Percentiles rank a stretch among this genome's conserved stretches.
Evolutionary conservation across 2,329 filamentous ascomycete species (phyloP).

Genomic region (Neopestalotiopsis rosae): DNA sequence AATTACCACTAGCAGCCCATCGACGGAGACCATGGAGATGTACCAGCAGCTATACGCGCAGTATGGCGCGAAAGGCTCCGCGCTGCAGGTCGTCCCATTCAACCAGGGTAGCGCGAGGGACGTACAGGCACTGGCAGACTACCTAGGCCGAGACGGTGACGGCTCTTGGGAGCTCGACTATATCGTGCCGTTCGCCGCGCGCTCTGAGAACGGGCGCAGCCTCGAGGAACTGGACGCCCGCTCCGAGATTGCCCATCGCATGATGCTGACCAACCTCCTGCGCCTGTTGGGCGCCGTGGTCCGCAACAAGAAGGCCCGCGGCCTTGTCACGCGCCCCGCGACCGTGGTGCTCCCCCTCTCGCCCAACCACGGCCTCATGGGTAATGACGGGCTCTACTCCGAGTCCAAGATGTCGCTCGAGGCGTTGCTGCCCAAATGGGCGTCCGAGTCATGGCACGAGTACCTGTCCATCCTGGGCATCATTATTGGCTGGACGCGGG

Average conservation of each 20-base stretch:
- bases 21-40: too few species aligned
- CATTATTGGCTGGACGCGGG: constrained; percentile 50
- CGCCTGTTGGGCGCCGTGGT: constrained; percentile 41
- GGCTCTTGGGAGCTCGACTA: too few species aligned
- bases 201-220: too few species aligned
- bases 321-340: constrained; percentile 35
- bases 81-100: too few species aligned
- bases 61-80: too few species aligned
- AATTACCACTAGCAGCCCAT: too few species aligned
- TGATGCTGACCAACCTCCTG: constrained; percentile 46
- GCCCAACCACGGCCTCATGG: constrained; percentile 48
- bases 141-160: too few species aligned
- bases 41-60: too few species aligned
- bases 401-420: constrained; percentile 43
- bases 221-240: constrained; percentile 7
- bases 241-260: constrained; percentile 43
- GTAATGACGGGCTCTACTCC: constrained; percentile 29
- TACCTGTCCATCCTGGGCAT: constrained; percentile 46
- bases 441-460: constrained; percentile 41
- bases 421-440: constrained; percentile 37
- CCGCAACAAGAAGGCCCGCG: constrained; percentile 31
- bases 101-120: too few species aligned
- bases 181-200: too few species aligned
- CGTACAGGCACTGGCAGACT: too few species aligned
- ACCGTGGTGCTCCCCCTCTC: constrained; percentile 47